Evolutionary conservation across 306 rosid species (phyloP).

Genomic region (Bauhinia variegata): DNA sequence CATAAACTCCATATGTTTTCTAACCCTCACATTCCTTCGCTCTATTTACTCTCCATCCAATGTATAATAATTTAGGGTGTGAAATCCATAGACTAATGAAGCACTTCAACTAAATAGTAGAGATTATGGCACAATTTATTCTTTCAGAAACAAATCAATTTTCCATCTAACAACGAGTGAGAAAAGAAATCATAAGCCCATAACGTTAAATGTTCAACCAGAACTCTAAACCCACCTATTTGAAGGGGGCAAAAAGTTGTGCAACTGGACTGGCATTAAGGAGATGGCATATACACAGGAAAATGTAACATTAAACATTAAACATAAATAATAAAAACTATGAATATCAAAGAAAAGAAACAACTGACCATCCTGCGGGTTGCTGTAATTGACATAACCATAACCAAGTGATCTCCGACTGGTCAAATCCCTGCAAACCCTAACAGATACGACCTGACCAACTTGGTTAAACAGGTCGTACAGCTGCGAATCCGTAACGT

Average conservation of each 20-base stretch:
- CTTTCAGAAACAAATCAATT: slow-evolving; percentile 7
- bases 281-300: too few relatives aligned
- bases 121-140: not conserved
- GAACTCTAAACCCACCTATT: not conserved
- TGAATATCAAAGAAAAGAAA: not conserved
- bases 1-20: too few relatives aligned
- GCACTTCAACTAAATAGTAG: not conserved
- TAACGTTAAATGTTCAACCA: not conserved
- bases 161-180: not conserved
- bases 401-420: slow-evolving; percentile 91
- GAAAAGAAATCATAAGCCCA: not conserved
- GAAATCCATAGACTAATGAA: slow-evolving; percentile 8
- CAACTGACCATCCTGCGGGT: slow-evolving; percentile 76
- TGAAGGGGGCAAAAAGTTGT: too few relatives aligned
- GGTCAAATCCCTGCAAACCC: slow-evolving; percentile 96
- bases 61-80: too few relatives aligned
- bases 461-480: slow-evolving; percentile 86
- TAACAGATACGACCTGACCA: slow-evolving; percentile 93
- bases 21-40: too few relatives aligned
- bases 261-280: too few relatives aligned
- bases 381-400: slow-evolving; percentile 87
- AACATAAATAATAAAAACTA: not conserved
- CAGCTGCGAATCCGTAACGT: slow-evolving; percentile 86
- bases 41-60: too few relatives aligned
- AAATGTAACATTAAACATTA: too few relatives aligned